Base-by-base conservation (phyloP, 805 yeast species). In the Scheffersomyces stipitis region DNA sequence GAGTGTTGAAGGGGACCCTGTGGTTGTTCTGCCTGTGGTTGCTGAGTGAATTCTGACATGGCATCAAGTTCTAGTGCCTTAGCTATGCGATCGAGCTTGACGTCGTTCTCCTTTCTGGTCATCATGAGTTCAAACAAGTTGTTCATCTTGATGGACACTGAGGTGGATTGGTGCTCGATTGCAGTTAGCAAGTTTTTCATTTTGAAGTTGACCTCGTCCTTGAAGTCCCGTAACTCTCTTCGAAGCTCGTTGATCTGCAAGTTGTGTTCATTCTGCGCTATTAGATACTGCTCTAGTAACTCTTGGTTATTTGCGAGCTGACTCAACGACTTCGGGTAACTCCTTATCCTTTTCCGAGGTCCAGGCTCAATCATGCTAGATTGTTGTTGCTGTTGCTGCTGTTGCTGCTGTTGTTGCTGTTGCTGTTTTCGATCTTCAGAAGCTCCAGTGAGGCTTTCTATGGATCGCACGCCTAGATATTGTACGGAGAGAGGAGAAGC, bases 171-270 rank as follows among this genome's bases (percentile, higher is more conserved):
- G 16, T 36, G 37, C 18, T 35, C 20, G 26, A 38, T 12, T 9
- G 15, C 20, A 18, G 31, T 36, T 27, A 33, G 12, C 16, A 38
- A 18, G 4, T 26, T 10, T 17, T 31, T 27, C 28, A 41, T 22
- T 17, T 33, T 31, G 24, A 26, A 31, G 32, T 42, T 41, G n/a
- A 38, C 29, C 18, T 36, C 41, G 7, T 34, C 16, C n/a, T 38
- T 28, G 18, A 30, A 36, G 24, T 36, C 38, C 15, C 27, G 34
- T 30, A 42, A 13, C 26, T 38, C 42, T n/a, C 36, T 35, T 12
- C 35, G 35, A 13, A 42, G 16, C 18, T 28, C 28, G 15, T 15
- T 15, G 15, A 42, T 12, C 14, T 27, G 22, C 15, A 20, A 20
- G 13, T 38, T 30, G 22, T 26, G 18, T 20, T 31, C 28, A 12